A percentile compares a stretch with the other conserved stretches of the same genome.
These are phyloP conservation scores for Geotrichum fermentans DNA, from an alignment of 1,139 yeast genomes.

Conservation along the genomic window DNA sequence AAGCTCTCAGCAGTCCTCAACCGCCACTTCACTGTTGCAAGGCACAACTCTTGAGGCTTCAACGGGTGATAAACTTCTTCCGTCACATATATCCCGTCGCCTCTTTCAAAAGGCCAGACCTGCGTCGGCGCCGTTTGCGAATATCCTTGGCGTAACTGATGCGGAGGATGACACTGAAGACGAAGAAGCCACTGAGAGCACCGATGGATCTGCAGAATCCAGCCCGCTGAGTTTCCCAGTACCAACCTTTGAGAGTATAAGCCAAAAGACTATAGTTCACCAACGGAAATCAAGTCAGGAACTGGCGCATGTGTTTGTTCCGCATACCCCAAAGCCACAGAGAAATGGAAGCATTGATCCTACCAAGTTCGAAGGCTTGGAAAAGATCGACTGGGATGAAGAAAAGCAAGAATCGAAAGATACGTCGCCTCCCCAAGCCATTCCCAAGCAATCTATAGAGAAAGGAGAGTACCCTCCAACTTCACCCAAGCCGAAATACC, in stretches of 20 bases:
- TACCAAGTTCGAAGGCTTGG: not conserved
- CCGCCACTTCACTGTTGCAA: too few species aligned
- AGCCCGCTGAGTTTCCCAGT: slow-evolving; percentile 12
- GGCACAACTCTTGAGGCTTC: too few species aligned
- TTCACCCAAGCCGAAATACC: slow-evolving; percentile 22
- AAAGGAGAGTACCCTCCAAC: slow-evolving; percentile 9
- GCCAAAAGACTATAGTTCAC: slow-evolving; percentile 11
- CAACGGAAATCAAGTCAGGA: slow-evolving; percentile 19
- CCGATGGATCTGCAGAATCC: slow-evolving; percentile 1
- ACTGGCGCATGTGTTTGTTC: slow-evolving; percentile 62
- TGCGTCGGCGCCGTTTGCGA: not conserved
- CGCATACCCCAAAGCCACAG: slow-evolving; percentile 44
- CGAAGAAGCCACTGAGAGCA: not conserved
- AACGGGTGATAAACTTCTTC: too few species aligned
- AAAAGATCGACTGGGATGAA: not conserved
- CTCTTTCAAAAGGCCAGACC: not conserved
- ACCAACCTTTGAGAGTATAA: slow-evolving; percentile 3
- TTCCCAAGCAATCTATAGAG: not conserved
- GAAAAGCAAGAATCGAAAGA: not conserved
- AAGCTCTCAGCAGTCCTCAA: not conserved
- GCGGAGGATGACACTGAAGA: slow-evolving; percentile 7
- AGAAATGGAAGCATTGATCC: slow-evolving; percentile 2
- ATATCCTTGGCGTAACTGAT: not conserved
- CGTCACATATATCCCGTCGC: too few species aligned
- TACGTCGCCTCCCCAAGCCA: not conserved